Evolutionary conservation across 2,329 filamentous ascomycete genomes (phyloP), one percentile per base, ranked within the genome.

Genomic region (Ophiostoma montium): DNA sequence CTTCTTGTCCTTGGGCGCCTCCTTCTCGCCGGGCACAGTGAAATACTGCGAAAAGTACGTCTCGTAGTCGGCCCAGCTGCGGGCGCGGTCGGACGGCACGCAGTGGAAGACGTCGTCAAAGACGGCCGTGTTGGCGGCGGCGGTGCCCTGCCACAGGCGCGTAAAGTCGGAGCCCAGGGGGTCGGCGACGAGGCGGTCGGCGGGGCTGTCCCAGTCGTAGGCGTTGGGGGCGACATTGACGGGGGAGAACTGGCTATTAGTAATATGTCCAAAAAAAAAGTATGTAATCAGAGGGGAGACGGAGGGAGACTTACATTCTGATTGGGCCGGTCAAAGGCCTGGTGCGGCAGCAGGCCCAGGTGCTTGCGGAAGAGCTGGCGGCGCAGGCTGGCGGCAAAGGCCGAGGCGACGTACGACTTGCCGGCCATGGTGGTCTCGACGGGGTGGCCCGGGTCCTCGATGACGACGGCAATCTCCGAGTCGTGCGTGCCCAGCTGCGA

Each of bases 301-400:
- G n/a, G n/a, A n/a, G n/a, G n/a, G n/a, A n/a, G 16, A 46, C 35
- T 6, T 12, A 87, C 53, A 64, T 94, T 94, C 42, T 75, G 70
- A 54, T 85, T 78, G 4, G 83, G 75, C 12, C 65, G 66, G 52
- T 81, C 83, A 58, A 81, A 80, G 32, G 71, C 68, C 63, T 94
- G 86, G 9, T 84, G 71, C 0, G 82, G 80, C 13, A 94, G 70
- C 10, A 94, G 72, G 44, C 88, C 89, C 1, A 95, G 75, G 61
- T 95, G 89, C 68, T 95, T 94, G 58, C 87, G 80, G 78, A 86
- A 94, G 53, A 95, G 75, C 61, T 89, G 79, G 32, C 88, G 78
- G 16, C 88, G 83, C 10, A 95, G 79, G 1, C 81, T 85, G 5
- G 85, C 71, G 2, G 87, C 86, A 60, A 90, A 89, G 49, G 75